Conservation (phyloP, 169 alveolate genomes). For the Cystoisospora suis region DNA sequence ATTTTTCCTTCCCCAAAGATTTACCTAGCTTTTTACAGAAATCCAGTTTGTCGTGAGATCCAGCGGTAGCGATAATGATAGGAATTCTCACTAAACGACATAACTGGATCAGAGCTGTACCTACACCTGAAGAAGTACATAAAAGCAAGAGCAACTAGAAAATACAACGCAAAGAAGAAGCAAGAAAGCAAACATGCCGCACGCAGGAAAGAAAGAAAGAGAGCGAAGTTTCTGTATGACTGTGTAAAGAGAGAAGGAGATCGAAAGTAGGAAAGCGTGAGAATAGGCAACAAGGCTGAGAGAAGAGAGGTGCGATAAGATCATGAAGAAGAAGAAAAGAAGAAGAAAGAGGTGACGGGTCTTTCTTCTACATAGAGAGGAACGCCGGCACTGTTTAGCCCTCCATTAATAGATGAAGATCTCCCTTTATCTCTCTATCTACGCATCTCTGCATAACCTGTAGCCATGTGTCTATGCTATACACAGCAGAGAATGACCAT, state of each 20-base stretch:
- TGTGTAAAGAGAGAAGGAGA: background rate
- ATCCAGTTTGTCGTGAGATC: conserved; percentile 17
- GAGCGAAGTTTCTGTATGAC: background rate
- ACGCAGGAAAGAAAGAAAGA: background rate
- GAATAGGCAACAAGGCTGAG: background rate
- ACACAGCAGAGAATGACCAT: no score
- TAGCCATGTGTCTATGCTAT: no score
- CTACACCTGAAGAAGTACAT: conserved; percentile 25
- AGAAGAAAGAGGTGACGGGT: background rate
- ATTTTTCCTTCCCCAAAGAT: no score
- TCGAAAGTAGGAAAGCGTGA: background rate
- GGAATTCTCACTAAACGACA: conserved; percentile 7
- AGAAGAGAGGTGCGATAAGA: background rate
- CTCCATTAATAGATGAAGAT: no score
- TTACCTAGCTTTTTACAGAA: background rate
- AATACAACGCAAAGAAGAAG: background rate
- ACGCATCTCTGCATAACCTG: no score
- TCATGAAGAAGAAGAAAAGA: background rate
- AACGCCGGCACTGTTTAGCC: no score
- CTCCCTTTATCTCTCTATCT: no score
- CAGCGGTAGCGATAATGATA: conserved; percentile 30
- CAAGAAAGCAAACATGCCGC: background rate
- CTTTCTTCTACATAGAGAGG: background rate
- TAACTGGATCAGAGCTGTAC: conserved; percentile 42
- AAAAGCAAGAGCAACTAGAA: background rate